Base-by-base conservation (phyloP, 495 filamentous ascomycete species). In the Penicillium pulvis region DNA sequence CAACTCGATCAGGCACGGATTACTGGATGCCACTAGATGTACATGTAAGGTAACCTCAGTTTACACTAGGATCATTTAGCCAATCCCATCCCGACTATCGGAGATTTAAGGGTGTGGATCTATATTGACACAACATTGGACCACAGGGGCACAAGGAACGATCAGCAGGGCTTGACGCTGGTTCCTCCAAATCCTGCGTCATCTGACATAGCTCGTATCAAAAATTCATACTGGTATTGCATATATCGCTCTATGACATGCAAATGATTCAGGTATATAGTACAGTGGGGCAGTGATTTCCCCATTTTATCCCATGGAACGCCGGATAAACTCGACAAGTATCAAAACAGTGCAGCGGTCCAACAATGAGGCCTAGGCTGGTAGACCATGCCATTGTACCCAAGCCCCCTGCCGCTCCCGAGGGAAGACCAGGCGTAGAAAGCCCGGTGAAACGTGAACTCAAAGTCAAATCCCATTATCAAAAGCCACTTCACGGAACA, bases 401-500 rank as follows among this genome's bases (percentile, higher is more conserved):
- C 6, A 16, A 3, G 19, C 1, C 16, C n/a, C 19, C n/a, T 44
- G 42, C n/a, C 14, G 19, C 42, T 44, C 6, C 7, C 10, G n/a
- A 19, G 42, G 19, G 19, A 44, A 20, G 23, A 46, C 42, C 42
- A 23, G 20, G 20, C 20, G 43, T 23, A 24, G 19, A 46, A 24
- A 24, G 20, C 23, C 19, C 49, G 46, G 55, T 58, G 55, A 51
- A 47, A 55, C 59, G 55, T 12, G 49, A n/a, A 41, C 39, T n/a
- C 16, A 41, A 45, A 62, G 24, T 54, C 52, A 53, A 57, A 46
- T 28, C 35, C 49, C n/a, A 16, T 60, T 33, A 45, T 23, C 43
- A 3, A 35, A 4, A 31, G 3, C 16, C 19, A 23, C 12, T 23
- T 79, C 64, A 98, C 53, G 88, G 83, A 42, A 90, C 79, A 51